Conservation (phyloP, 2,329 filamentous ascomycete genomes). For the Monosporascus sp. region DNA sequence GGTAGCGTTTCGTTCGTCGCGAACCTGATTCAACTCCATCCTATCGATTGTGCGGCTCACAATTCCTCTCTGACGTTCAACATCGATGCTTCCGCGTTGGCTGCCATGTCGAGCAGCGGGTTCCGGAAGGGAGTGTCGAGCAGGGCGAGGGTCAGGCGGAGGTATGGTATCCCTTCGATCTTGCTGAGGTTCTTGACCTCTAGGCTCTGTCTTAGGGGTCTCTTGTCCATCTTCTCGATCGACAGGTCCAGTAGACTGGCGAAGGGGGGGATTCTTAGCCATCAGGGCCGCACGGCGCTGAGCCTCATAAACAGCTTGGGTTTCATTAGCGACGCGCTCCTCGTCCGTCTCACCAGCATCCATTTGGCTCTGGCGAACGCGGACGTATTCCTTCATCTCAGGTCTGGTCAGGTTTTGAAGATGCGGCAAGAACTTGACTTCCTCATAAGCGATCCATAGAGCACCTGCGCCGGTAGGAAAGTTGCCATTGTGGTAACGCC, state of each 20-base stretch:
- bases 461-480: slow-evolving; percentile 56
- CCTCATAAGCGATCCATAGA: slow-evolving; percentile 58
- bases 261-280: slow-evolving; percentile 12
- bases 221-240: slow-evolving; percentile 17
- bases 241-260: slow-evolving; percentile 4
- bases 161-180: neutral
- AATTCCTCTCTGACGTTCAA: slow-evolving; percentile 1
- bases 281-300: slow-evolving; percentile 37
- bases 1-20: neutral
- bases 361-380: slow-evolving; percentile 54
- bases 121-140: slow-evolving; percentile 2
- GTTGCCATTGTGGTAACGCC: slow-evolving; percentile 52
- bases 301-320: slow-evolving; percentile 46
- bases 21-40: slow-evolving; percentile 2
- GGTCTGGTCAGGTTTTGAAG: slow-evolving; percentile 44
- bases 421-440: slow-evolving; percentile 54
- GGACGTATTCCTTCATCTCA: slow-evolving; percentile 60
- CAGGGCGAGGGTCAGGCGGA: neutral
- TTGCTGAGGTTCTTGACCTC: neutral
- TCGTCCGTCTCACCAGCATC: slow-evolving; percentile 47
- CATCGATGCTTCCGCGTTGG: neutral
- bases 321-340: slow-evolving; percentile 46
- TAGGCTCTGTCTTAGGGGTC: slow-evolving; percentile 4
- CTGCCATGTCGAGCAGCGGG: neutral
- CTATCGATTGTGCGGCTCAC: neutral